phyloP scores from a whole-genome alignment of 108 stramenopile genomes.

The Nannochloropsis salina region DNA sequence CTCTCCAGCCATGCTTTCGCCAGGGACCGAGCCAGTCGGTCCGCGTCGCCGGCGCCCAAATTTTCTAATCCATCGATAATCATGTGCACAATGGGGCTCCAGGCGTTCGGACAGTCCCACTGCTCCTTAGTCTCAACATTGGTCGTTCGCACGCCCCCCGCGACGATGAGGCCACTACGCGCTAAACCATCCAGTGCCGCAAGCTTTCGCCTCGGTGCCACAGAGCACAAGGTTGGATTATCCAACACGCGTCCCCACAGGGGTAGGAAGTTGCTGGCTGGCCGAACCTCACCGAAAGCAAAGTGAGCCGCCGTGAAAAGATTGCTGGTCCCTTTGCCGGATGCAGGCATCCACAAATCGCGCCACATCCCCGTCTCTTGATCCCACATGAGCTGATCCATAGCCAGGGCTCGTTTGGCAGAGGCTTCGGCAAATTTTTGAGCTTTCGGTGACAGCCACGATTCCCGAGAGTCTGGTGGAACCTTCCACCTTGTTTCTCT shows the following conservation, averaged over 20 bases:
- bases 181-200: neutral
- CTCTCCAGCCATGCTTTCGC: conserved; percentile 37
- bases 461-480: neutral
- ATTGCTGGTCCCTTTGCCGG: neutral
- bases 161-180: conserved; percentile 3
- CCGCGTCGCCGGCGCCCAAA: conserved; percentile 22
- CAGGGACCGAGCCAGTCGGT: conserved; percentile 27
- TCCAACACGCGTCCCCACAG: neutral
- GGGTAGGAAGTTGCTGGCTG: neutral
- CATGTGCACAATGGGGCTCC: conserved; percentile 54
- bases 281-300: conserved; percentile 14
- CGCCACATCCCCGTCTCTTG: conserved; percentile 28
- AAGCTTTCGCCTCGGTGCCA: neutral
- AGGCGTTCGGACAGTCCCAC: conserved; percentile 56
- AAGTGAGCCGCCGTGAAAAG: neutral
- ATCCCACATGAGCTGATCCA: conserved; percentile 48
- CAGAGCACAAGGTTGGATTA: neutral
- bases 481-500: too few species aligned
- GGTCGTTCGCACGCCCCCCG: conserved; percentile 28
- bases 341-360: conserved; percentile 21
- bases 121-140: conserved; percentile 45
- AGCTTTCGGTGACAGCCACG: conserved; percentile 18
- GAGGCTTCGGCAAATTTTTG: conserved; percentile 22
- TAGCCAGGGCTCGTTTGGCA: conserved; percentile 35
- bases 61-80: conserved; percentile 42